Evolutionary conservation across 2,329 filamentous ascomycete genomes (phyloP), one percentile per base, ranked within the genome.

Genomic region (Epichloe amarillans): DNA sequence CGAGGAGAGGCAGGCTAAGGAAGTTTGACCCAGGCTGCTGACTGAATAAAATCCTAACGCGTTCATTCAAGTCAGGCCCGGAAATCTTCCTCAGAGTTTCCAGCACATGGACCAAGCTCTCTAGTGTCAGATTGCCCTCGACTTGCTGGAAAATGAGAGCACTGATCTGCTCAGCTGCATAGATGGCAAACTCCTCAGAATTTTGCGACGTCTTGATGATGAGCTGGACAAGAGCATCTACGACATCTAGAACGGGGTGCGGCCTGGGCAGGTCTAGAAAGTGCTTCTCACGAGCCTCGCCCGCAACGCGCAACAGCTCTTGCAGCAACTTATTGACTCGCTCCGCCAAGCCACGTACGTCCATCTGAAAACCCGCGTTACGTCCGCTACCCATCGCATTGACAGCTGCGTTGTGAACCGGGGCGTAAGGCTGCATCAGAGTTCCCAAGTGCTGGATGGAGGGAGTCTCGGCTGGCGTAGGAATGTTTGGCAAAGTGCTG

Each of bases 141-240:
- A 72, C 69, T 53, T 69, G 69, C 51, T 71, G 72, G 61, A 83
- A 81, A 14, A 84, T 70, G 11, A 77, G 64, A 17, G 70, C 67
- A 49, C 74, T 76, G 45, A 84, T 79, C 56, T 80, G 75, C 54
- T 82, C 78, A 1, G 79, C 77, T 14, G 79, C 76, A 52, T 73
- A 79, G 3, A 77, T 70, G 37, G 75, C 73, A 53, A 79, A 76
- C 17, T 81, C 77, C 43, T 83, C 80, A 0, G 77, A 79, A 39
- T 69, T 75, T 58, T 82, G 79, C 8, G 77, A 77, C 2, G 73
- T 76, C 63, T 81, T 80, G 61, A 84, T 82, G 52, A 83, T 77
- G 15, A 79, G 68, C 59, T 79, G 74, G 6, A 80, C 75, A 37
- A 84, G 66, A 0, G 76, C 75, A 62, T 84, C 81, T 11, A 82